Evolutionary conservation across 441 rosid species (phyloP).

Genomic region (Eutrema salsugineum): DNA sequence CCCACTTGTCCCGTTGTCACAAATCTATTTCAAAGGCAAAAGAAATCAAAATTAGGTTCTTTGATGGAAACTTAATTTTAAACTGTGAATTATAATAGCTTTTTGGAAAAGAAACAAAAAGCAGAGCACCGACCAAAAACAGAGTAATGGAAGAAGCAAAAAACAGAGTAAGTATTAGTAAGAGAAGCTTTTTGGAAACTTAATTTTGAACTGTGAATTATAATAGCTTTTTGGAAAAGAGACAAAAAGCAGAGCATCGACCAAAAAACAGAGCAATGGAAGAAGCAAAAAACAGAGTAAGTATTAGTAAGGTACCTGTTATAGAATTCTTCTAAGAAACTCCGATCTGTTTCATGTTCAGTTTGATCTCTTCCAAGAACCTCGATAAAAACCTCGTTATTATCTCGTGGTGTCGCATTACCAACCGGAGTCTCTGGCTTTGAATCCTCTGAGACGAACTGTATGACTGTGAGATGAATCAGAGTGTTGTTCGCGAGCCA

Average conservation of each 20-base stretch:
- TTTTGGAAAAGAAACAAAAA: neutral
- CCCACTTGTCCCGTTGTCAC: slow-evolving; percentile 49
- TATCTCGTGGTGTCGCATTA: slow-evolving; percentile 5
- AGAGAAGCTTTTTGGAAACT: neutral
- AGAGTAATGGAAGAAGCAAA: neutral
- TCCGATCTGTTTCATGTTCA: slow-evolving; percentile 44
- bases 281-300: neutral
- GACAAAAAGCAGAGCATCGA: neutral
- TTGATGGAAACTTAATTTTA: neutral
- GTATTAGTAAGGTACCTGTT: slow-evolving; percentile 31
- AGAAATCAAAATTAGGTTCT: neutral
- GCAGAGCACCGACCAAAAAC: neutral
- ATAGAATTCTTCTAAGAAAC: slow-evolving; percentile 53
- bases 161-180: neutral
- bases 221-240: neutral
- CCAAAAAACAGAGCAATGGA: neutral
- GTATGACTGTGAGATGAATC: slow-evolving; percentile 48
- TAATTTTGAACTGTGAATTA: neutral
- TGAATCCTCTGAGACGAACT: slow-evolving; percentile 38
- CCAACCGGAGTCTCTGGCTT: neutral
- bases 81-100: neutral
- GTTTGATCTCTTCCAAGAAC: slow-evolving; percentile 32
- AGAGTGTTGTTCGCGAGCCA: slow-evolving; percentile 43
- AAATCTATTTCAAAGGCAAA: slow-evolving; percentile 24
- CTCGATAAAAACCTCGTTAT: slow-evolving; percentile 41